These are phyloP conservation scores for Candida boidinii DNA, from an alignment of 805 yeast species.

Conservation along the genomic window DNA sequence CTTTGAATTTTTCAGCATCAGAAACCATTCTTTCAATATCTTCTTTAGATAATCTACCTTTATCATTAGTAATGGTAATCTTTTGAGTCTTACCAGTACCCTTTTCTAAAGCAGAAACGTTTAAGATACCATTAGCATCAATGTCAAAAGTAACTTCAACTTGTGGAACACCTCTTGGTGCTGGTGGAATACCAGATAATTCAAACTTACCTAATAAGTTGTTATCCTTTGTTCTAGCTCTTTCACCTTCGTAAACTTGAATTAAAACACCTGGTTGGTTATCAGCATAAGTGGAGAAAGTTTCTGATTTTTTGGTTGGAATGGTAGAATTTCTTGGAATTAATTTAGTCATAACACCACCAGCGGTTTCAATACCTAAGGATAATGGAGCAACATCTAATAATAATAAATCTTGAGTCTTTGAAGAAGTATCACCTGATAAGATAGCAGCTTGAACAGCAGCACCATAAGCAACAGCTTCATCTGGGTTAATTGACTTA, in stretches of 20 bases:
- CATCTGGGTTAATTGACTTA: conserved; percentile 95
- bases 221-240: conserved; percentile 93
- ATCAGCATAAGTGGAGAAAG: conserved; percentile 94
- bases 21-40: conserved; percentile 97
- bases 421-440: conserved; percentile 90
- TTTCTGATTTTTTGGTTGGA: conserved; percentile 96
- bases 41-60: conserved; percentile 96
- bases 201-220: conserved; percentile 96
- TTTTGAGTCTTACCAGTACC: conserved; percentile 97
- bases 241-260: conserved; percentile 98
- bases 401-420: conserved; percentile 89
- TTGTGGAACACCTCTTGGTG: conserved; percentile 98
- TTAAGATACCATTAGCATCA: conserved; percentile 96
- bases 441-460: conserved; percentile 97
- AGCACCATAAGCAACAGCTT: conserved; percentile 99
- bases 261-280: conserved; percentile 98
- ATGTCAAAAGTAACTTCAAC: conserved; percentile 95
- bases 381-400: conserved; percentile 97
- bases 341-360: conserved; percentile 98
- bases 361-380: conserved; percentile 96
- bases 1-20: conserved; percentile 96
- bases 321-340: conserved; percentile 97
- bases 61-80: conserved; percentile 97
- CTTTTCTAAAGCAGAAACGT: conserved; percentile 94
- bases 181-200: conserved; percentile 94